Base-by-base conservation (phyloP, 1,139 yeast species). In the Hyphopichia wangnamkhiaoensis region DNA sequence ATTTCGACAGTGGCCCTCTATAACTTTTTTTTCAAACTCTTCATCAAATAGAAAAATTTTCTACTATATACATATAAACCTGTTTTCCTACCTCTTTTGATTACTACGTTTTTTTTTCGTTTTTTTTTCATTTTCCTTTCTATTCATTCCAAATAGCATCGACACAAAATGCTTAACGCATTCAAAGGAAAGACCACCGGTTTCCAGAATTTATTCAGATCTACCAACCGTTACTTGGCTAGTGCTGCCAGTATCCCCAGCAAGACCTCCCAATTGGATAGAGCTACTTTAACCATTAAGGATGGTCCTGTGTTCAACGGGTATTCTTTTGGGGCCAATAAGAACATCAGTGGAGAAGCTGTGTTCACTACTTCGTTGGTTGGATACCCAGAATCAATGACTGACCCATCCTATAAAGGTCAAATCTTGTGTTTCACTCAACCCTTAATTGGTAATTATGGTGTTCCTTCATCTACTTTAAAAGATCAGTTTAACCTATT, bases 371-470 rank as follows among this genome's bases (percentile, higher is more conserved):
- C 98, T 27, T 93, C 98, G 5, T 75, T 93, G 58, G 98, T 93
- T 12, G 98, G 98, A 14, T 93, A 93, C 63, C 98, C 98, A 8
- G 98, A 93, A 66, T 88, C 96, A 17, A 91, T 93, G 96, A 91
- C 98, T 20, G 98, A 93, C 63, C 98, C 98, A 31, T 89, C 96
- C 5, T 93, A 93, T 65, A 82, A 82, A 56, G 98, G 98, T 35
- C 98, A 93, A 69, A 91, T 93, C 50, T 80, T 93, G 53, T 95
- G 94, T 48, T 90, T 93, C 68, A 93, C 98, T 8, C 97, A 91
- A 65, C 98, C 98, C 19, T 76, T 93, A 59, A 89, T 93, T 58
- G 98, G 98, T 45, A 93, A 93, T 66, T 93, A 93, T 65, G 98
- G 98, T 63, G 98, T 93, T 28, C 98, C 98, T 30, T 84, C 95